Conservation (phyloP, 169 alveolate genomes). For the Eimeria necatrix region DNA sequence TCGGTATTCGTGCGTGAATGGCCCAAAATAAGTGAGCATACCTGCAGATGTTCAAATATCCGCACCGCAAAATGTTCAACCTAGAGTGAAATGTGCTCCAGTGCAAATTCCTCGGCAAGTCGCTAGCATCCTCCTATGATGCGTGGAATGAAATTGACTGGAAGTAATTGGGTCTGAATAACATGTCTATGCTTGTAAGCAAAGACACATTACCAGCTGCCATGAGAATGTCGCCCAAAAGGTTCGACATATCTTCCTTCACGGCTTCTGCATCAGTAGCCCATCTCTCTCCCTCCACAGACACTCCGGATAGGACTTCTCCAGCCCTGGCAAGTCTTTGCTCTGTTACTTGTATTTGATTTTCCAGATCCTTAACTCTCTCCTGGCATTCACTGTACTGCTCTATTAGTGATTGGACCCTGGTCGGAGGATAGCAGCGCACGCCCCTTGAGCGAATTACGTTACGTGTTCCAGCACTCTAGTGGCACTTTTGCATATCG, state of each 20-base stretch:
- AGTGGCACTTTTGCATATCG: background rate
- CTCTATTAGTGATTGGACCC: conserved; percentile 65
- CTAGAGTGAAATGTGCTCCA: no score
- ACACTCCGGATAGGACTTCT: conserved; percentile 56
- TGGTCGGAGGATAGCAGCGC: background rate
- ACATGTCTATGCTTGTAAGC: background rate
- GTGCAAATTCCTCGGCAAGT: background rate
- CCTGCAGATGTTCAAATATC: conserved; percentile 85
- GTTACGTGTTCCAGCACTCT: background rate
- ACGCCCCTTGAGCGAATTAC: background rate
- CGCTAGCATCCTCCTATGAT: background rate
- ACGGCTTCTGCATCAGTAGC: conserved; percentile 38
- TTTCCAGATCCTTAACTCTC: conserved; percentile 62
- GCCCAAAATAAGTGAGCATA: conserved; percentile 95
- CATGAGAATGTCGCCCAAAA: conserved; percentile 44
- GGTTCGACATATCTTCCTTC: conserved; percentile 59
- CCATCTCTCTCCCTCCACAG: conserved; percentile 71
- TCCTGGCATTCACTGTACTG: conserved; percentile 53
- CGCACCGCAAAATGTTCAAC: background rate
- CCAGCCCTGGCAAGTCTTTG: conserved; percentile 66
- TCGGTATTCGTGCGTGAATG: conserved; percentile 94
- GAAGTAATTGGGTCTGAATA: background rate
- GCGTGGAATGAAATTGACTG: no score
- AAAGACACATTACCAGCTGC: conserved; percentile 19
- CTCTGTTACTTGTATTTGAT: conserved; percentile 48